Base-by-base conservation (phyloP, 768 basidiomycete species). In the Strobilomyces confusus region DNA sequence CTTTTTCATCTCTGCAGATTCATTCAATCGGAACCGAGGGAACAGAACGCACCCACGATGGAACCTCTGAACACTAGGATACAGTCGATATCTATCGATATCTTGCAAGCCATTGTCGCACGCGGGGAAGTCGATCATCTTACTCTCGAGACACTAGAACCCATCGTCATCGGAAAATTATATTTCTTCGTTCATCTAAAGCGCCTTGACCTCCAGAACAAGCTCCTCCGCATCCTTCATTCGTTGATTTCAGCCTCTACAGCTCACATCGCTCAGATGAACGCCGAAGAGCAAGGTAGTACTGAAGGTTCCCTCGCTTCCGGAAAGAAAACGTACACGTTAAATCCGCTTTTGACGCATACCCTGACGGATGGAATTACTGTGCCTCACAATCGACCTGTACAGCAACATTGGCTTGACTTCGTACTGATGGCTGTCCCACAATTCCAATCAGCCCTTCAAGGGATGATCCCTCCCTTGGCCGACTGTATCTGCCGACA, bases 381-480 rank as follows among this genome's bases (percentile, higher is more conserved):
- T 12, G 67, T 75, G 5, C 72, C 77, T 11, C 70, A 78, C 29
- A 97, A 95, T 70, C 82, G 86, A 26, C 79, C 92, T 1, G 80
- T 95, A 23, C 69, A 95, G 29, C 95, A 97, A 63, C 92, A 97
- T 61, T 98, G 95, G 95, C 77, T 98, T 25, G 95, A 98, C 66
- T 98, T 99, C 67, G 78, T 98, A 54, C 79, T 95, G 49, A 90
- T 91, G 84, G 90, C 92, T 1, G 73, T 95, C 17, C 86, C 92
- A 5, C 90, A 92, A 60, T 90, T 93, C 64, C 87, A 88, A 53
- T 84, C 84, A 19, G 74, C 81, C 2, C 73, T 91, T 1, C 82
- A 86, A 48, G 74, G 78, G 11, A 77, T 86, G 33, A 75, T 95
- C 22, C 73, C 80, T 3, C 86, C 92, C 2, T 75, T 98, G 26